phyloP scores from a whole-genome alignment of 2,329 filamentous ascomycete genomes.

The Aspergillus sojae region DNA sequence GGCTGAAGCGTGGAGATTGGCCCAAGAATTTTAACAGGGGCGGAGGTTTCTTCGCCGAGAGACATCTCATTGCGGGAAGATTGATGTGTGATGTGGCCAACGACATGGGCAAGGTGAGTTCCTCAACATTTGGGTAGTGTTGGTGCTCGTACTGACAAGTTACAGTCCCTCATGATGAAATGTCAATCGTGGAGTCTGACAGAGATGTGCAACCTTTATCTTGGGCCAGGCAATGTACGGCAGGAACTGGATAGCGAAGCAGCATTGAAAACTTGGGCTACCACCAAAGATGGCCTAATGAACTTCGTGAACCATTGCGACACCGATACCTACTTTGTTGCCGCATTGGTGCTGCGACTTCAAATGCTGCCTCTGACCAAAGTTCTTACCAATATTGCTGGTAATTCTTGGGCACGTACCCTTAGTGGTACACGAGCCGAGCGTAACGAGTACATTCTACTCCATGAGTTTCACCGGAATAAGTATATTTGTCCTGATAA shows the following conservation, averaged over 20 bases:
- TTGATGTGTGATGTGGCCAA: constrained; percentile 93
- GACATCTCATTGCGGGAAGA: constrained; percentile 84
- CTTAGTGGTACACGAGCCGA: constrained; percentile 94
- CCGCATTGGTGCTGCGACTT: constrained; percentile 82
- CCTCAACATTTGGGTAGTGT: background rate
- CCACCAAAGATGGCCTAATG: constrained; percentile 80
- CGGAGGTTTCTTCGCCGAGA: constrained; percentile 88
- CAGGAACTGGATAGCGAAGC: constrained; percentile 87
- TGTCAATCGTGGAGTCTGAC: constrained; percentile 98
- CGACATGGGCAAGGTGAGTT: constrained; percentile 77
- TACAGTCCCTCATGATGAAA: constrained; percentile 83
- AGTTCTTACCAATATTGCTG: constrained; percentile 91
- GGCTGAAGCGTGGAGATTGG: constrained; percentile 82
- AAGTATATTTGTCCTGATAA: constrained; percentile 99
- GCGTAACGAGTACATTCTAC: constrained; percentile 97
- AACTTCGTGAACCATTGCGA: constrained; percentile 94
- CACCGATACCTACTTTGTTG: constrained; percentile 93
- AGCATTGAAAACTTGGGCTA: constrained; percentile 83
- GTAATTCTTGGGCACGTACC: constrained; percentile 97
- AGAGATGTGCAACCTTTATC: constrained; percentile 93
- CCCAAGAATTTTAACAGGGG: constrained; percentile 82
- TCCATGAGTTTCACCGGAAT: constrained; percentile 94
- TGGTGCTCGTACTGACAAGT: constrained; percentile 26
- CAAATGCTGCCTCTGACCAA: constrained; percentile 94
- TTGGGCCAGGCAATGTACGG: constrained; percentile 71